Base-by-base conservation (phyloP, 164 flowering plant genomes). In the Hamamelis virginiana region DNA sequence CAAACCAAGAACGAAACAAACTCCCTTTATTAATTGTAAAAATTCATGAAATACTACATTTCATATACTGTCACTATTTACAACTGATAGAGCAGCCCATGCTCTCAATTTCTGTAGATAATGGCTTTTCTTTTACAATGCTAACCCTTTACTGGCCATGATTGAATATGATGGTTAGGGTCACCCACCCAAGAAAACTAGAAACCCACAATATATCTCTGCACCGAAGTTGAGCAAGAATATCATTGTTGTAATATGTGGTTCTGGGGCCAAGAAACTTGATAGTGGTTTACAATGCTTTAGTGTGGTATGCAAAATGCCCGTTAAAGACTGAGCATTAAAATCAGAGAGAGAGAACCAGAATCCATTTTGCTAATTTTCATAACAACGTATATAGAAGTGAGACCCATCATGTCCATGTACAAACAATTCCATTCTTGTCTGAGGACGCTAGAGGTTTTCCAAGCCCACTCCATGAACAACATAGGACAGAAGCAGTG, bases 401-500 rank as follows among this genome's bases (percentile, higher is more conserved):
- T 28, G 38, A 65, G 44, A 61, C 47, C 16, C 6, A 61, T 88
- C 84, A 92, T 45, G 76, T 70, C 96, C 99, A 95, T 60, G 82
- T 80, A 75, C 87, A 93, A 47, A 95, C 69, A 26, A 72, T 64
- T 48, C 99, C 99, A 76, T 80, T 86, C 84, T 80, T 91, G 65
- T 93, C 96, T 8, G 98, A 85, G 1, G 98, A 79, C 14, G 91
- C 97, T n/a, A 95, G 80, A 23, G 91, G 92, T 71, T 83, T 91
- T 70, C 98, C 99, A 16, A 86, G 79, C 25, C 85, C 89, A 75
- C 96, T 90, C 99, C 99, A 95, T 8, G 98, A 75, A 81, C 99
- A 92, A 72, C 89, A 80, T 57, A 92, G 83, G 18, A 95, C 92
- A 2, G 98, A 76, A 63, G 92, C 75, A 59, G 80, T 73, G 74